phyloP scores from a whole-genome alignment of 2,329 filamentous ascomycete species.

The Diaporthe citri region DNA sequence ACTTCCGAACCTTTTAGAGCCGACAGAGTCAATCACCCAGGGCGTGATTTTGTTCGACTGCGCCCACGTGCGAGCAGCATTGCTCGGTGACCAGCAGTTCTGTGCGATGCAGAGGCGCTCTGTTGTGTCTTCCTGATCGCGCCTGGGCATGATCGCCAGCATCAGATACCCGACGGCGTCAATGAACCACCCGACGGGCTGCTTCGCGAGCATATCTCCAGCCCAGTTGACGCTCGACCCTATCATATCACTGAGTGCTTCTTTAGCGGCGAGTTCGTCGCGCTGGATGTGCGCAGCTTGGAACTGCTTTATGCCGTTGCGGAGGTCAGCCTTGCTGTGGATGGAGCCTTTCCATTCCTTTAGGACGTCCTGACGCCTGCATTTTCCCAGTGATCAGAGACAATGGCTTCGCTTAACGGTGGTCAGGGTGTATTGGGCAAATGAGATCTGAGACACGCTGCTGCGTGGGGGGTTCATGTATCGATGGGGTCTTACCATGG shows the following conservation, averaged over 20 bases:
- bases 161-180: neutral
- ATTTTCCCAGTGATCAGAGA: neutral
- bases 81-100: conserved; percentile 3
- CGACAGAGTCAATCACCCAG: neutral
- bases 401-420: no score
- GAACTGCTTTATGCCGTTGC: neutral
- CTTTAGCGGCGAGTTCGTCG: neutral
- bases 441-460: no score
- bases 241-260: accelerated
- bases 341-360: neutral
- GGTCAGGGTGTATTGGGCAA: neutral
- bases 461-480: no score
- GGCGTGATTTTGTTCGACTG: neutral
- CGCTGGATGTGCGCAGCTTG: neutral
- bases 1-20: neutral
- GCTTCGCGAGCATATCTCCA: neutral
- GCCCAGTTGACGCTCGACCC: neutral
- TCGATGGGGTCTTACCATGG: neutral
- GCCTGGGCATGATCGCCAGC: neutral
- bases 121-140: neutral
- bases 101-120: neutral
- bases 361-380: neutral
- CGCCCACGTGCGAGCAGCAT: neutral
- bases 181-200: neutral
- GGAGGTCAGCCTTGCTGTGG: neutral